Evolutionary conservation across 2,329 filamentous ascomycete genomes (phyloP).

Genomic region (Monosporascus cannonballus): DNA sequence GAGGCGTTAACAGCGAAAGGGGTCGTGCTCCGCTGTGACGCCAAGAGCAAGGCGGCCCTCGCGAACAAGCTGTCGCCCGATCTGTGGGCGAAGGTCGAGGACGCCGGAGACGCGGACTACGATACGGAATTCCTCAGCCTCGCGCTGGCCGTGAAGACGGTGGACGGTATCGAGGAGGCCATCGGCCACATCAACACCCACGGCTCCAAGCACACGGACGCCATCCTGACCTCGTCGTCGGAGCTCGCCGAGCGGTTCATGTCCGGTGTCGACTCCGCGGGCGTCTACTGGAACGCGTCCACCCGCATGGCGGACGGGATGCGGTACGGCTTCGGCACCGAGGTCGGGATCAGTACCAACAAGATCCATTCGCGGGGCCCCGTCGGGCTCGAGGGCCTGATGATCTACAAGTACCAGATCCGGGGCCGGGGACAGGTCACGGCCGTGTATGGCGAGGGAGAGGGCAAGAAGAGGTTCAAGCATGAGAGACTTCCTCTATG

Average conservation of each 20-base stretch:
- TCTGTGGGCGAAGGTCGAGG: slow-evolving; percentile 46
- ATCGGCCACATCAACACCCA: slow-evolving; percentile 87
- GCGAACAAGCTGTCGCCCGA: slow-evolving; percentile 34
- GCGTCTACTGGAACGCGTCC: slow-evolving; percentile 95
- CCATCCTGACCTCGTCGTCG: slow-evolving; percentile 68
- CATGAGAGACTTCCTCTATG: slow-evolving; percentile 49
- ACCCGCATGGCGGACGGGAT: slow-evolving; percentile 94
- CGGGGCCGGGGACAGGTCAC: slow-evolving; percentile 79
- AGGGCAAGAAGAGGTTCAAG: slow-evolving; percentile 52
- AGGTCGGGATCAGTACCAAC: slow-evolving; percentile 97
- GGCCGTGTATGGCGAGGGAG: slow-evolving; percentile 62
- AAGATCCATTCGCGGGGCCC: slow-evolving; percentile 95
- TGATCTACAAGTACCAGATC: slow-evolving; percentile 96
- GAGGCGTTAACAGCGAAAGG: slow-evolving; percentile 67
- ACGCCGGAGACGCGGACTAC: slow-evolving; percentile 67
- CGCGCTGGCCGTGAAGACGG: slow-evolving; percentile 75
- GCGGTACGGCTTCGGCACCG: slow-evolving; percentile 94
- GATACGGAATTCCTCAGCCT: slow-evolving; percentile 86
- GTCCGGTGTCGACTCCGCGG: slow-evolving; percentile 77
- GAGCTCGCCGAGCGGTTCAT: slow-evolving; percentile 75
- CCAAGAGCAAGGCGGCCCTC: slow-evolving; percentile 59
- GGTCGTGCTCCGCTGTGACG: slow-evolving; percentile 78
- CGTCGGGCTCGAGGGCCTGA: slow-evolving; percentile 88
- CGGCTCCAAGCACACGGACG: slow-evolving; percentile 91
- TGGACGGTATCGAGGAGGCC: slow-evolving; percentile 62